phyloP scores from a whole-genome alignment of 805 yeast species.

The Torulaspora maleeae region DNA sequence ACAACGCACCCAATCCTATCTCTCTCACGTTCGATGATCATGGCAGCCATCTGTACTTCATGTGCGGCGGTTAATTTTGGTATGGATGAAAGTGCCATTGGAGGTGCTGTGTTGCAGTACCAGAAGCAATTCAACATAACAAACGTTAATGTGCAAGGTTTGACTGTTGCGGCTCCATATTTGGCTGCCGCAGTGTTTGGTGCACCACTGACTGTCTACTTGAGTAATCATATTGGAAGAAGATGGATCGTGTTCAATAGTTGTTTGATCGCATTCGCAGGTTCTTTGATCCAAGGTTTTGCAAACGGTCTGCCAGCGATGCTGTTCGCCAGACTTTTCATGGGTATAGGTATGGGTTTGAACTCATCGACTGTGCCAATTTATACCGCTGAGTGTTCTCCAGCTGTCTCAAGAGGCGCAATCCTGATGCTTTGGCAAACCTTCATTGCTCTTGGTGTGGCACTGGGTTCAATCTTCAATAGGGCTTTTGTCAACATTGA shows the following conservation, averaged over 20 bases:
- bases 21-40: slow-evolving; percentile 46
- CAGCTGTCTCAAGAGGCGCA: slow-evolving; percentile 61
- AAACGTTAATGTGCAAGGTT: slow-evolving; percentile 47
- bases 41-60: slow-evolving; percentile 55
- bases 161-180: slow-evolving; percentile 63
- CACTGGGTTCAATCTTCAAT: slow-evolving; percentile 69
- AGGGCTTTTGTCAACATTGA: slow-evolving; percentile 58
- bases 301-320: slow-evolving; percentile 57
- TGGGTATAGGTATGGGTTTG: slow-evolving; percentile 67
- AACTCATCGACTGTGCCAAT: slow-evolving; percentile 74
- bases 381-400: slow-evolving; percentile 72
- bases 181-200: slow-evolving; percentile 53
- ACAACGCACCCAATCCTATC: slow-evolving; percentile 45
- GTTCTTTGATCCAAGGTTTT: slow-evolving; percentile 63
- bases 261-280: slow-evolving; percentile 51
- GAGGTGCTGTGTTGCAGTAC: slow-evolving; percentile 59
- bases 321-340: slow-evolving; percentile 57
- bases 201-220: slow-evolving; percentile 51
- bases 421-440: slow-evolving; percentile 67
- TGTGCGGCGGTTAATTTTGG: slow-evolving; percentile 62
- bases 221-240: slow-evolving; percentile 52
- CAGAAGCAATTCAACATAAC: slow-evolving; percentile 44
- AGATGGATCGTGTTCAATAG: slow-evolving; percentile 56
- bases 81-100: slow-evolving; percentile 67
- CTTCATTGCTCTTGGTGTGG: slow-evolving; percentile 65